Evolutionary conservation across 441 rosid species (phyloP).

Genomic region (Populus hybrid): DNA sequence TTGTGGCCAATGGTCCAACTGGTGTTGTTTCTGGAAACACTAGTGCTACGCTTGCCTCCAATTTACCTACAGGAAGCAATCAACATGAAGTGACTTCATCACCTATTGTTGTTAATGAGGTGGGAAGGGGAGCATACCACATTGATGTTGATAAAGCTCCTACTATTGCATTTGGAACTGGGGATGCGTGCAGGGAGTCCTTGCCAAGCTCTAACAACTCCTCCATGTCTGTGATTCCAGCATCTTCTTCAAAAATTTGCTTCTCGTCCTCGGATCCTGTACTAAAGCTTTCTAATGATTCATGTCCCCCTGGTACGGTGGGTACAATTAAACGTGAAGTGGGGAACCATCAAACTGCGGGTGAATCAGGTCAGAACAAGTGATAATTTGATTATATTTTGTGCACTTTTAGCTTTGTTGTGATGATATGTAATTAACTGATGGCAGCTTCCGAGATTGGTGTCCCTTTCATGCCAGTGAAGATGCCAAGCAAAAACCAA

Average conservation of each 20-base stretch:
- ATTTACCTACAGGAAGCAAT: conserved; percentile 34
- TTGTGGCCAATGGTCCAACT: conserved; percentile 47
- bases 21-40: conserved; percentile 41
- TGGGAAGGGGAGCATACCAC: conserved; percentile 26
- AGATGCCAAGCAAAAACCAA: conserved; percentile 48
- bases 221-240: conserved; percentile 34
- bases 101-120: conserved; percentile 32
- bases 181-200: conserved; percentile 32
- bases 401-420: conserved; percentile 4
- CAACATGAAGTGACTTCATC: conserved; percentile 41
- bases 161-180: conserved; percentile 41
- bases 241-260: conserved; percentile 58
- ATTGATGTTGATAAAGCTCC: conserved; percentile 38
- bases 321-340: conserved; percentile 56
- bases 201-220: conserved; percentile 34
- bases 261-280: conserved; percentile 65
- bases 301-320: conserved; percentile 31
- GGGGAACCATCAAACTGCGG: conserved; percentile 35
- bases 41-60: conserved; percentile 29
- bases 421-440: conserved; percentile 18
- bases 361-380: conserved; percentile 43
- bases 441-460: conserved; percentile 41
- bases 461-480: conserved; percentile 42
- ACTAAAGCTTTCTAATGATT: conserved; percentile 48
- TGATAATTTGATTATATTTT: too few relatives aligned